Conservation (phyloP, 176 grass and related monocot species). For the Secale cereale region DNA sequence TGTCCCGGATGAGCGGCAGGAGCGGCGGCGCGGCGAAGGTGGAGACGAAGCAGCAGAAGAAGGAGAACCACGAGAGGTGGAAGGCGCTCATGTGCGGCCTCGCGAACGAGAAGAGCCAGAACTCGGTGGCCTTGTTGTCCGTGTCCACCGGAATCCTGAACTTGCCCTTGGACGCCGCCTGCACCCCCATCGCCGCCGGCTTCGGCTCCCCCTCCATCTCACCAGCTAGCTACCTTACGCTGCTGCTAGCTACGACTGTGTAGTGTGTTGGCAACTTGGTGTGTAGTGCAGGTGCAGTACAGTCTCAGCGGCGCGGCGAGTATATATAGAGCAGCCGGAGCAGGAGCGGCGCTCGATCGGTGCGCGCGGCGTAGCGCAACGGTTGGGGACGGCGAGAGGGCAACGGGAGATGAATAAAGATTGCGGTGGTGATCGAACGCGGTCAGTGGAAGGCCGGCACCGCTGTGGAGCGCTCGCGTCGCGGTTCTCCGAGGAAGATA, state of each 20-base stretch:
- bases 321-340: constrained; percentile 17
- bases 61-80: constrained; percentile 98
- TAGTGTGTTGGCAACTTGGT: neutral
- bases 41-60: constrained; percentile 97
- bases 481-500: neutral
- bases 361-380: neutral
- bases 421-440: constrained; percentile 9
- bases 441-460: constrained; percentile 33
- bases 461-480: neutral
- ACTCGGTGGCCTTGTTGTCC: constrained; percentile 86
- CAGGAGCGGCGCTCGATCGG: neutral
- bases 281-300: neutral
- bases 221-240: neutral
- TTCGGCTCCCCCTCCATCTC: constrained; percentile 14
- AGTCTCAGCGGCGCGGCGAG: neutral
- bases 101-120: constrained; percentile 83
- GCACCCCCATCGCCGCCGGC: constrained; percentile 31
- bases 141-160: constrained; percentile 90
- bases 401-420: constrained; percentile 17
- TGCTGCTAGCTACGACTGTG: no score
- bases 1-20: constrained; percentile 80
- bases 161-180: constrained; percentile 24
- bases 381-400: constrained; percentile 33
- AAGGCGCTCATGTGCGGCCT: constrained; percentile 88
- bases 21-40: constrained; percentile 88